phyloP scores from a whole-genome alignment of 441 rosid species.

The Erodium moschatum region DNA sequence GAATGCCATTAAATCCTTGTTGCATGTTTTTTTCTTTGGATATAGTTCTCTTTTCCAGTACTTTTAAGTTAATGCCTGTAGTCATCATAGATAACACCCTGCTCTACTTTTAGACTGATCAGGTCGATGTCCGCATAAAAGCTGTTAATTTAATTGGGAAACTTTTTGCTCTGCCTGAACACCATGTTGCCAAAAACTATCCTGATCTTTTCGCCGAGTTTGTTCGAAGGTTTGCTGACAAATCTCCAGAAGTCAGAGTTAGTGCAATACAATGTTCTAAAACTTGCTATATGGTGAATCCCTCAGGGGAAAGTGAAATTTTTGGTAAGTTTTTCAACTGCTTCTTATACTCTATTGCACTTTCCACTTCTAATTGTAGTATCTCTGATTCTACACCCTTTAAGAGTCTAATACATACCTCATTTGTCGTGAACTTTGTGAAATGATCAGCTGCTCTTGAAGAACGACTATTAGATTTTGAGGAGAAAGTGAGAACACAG shows the following conservation, averaged over 20 bases:
- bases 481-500: conserved; percentile 73
- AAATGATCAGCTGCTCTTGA: conserved; percentile 57
- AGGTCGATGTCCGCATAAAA: conserved; percentile 87
- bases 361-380: conserved; percentile 14
- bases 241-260: conserved; percentile 83
- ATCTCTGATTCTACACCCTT: conserved; percentile 19
- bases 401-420: conserved; percentile 17
- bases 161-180: conserved; percentile 53
- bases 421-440: conserved; percentile 17
- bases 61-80: conserved; percentile 9
- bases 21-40: conserved; percentile 15
- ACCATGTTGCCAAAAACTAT: conserved; percentile 44
- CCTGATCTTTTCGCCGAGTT: conserved; percentile 65
- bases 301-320: conserved; percentile 47
- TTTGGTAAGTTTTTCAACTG: conserved; percentile 41
- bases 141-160: conserved; percentile 76
- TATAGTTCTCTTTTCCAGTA: conserved; percentile 13
- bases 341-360: conserved; percentile 3
- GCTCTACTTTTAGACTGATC: conserved; percentile 60
- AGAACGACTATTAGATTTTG: conserved; percentile 73
- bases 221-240: conserved; percentile 80
- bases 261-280: conserved; percentile 62
- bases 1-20: conserved; percentile 8
- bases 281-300: conserved; percentile 59
- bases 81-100: conserved; percentile 19